Conservation (phyloP, 306 rosid genomes). For the Pyrus communis region DNA sequence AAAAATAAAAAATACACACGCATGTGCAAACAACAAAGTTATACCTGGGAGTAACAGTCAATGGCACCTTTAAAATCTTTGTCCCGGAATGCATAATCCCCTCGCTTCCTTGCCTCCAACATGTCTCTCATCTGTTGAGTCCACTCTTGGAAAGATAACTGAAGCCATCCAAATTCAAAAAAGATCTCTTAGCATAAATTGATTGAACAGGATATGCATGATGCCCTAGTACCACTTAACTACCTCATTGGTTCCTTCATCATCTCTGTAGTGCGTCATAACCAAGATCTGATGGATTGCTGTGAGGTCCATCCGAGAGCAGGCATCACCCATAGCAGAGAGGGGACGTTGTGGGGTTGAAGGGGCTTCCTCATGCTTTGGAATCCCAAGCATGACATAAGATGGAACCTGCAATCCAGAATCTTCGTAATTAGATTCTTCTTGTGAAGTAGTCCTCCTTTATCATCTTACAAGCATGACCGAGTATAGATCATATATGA, state of each 20-base stretch:
- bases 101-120: constrained; percentile 94
- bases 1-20: not conserved
- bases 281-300: constrained; percentile 96
- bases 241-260: constrained; percentile 97
- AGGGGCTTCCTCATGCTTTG: constrained; percentile 79
- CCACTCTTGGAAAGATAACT: constrained; percentile 99
- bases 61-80: constrained; percentile 79
- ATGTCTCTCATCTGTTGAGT: constrained; percentile 97
- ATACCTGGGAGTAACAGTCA: constrained; percentile 93
- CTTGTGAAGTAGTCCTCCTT: not conserved
- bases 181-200: constrained; percentile 17
- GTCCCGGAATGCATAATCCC: constrained; percentile 89
- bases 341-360: constrained; percentile 87
- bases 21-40: not conserved
- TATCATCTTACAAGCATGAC: constrained; percentile 7
- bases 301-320: constrained; percentile 98
- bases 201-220: constrained; percentile 8
- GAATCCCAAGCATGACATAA: constrained; percentile 77
- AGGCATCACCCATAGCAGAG: constrained; percentile 97
- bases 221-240: constrained; percentile 2
- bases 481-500: not conserved
- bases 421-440: constrained; percentile 2
- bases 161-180: constrained; percentile 29
- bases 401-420: constrained; percentile 64
- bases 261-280: constrained; percentile 78